Conservation (phyloP, 2,329 filamentous ascomycete species). For the Epichloe festucae region DNA sequence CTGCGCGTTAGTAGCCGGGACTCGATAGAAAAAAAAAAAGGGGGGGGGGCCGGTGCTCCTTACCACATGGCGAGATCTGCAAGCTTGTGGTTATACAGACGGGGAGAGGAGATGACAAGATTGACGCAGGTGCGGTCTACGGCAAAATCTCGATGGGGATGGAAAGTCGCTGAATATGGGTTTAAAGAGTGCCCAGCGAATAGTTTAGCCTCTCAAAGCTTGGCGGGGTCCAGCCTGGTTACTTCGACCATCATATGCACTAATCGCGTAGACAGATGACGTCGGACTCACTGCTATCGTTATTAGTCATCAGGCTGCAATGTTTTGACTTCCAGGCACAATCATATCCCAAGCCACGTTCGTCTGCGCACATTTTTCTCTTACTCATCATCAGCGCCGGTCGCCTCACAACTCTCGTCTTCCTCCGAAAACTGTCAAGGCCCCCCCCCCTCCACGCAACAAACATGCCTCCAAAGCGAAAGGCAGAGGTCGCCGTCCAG, state of each 20-base stretch:
- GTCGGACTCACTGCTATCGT: not conserved
- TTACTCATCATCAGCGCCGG: not conserved
- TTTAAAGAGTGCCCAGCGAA: too few species aligned
- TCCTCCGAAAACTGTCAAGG: slow-evolving; percentile 5
- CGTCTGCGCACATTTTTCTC: not conserved
- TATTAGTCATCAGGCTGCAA: not conserved
- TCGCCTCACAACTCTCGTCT: not conserved
- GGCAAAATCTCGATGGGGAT: not conserved
- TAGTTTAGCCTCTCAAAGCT: not conserved
- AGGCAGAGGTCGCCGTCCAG: slow-evolving; percentile 39
- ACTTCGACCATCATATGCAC: too few species aligned
- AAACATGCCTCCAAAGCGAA: slow-evolving; percentile 58
- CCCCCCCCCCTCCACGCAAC: slow-evolving; percentile 7
- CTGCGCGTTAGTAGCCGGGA: not conserved
- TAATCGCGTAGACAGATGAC: too few species aligned
- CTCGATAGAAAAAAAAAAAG: too few species aligned
- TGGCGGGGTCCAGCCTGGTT: not conserved
- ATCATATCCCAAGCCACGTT: not conserved
- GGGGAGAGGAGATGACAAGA: not conserved
- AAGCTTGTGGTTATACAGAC: not conserved
- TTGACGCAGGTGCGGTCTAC: not conserved
- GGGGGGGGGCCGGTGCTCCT: not conserved
- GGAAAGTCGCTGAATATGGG: not conserved
- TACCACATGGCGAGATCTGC: slow-evolving; percentile 23
- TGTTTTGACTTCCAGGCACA: not conserved